Conservation (phyloP, 1,284 basidiomycete species). For the Wallemia hederae region DNA sequence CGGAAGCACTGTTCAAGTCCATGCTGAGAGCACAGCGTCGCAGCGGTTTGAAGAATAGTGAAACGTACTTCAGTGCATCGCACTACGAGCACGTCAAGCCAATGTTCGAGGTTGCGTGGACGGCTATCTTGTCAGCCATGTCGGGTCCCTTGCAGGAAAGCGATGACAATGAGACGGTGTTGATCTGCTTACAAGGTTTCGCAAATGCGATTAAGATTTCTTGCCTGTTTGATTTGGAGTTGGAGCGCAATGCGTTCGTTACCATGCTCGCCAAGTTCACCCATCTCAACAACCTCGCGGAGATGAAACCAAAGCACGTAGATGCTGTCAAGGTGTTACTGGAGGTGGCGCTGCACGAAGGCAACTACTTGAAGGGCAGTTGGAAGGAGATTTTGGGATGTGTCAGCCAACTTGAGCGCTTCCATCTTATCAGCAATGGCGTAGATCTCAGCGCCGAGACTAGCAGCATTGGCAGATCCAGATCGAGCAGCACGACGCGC, state of each 20-base stretch:
- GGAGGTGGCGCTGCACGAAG: slow-evolving; percentile 74
- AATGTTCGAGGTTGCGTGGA: slow-evolving; percentile 98
- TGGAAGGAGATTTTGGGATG: slow-evolving; percentile 87
- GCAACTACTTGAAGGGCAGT: slow-evolving; percentile 73
- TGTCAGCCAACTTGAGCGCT: slow-evolving; percentile 84
- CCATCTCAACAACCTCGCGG: slow-evolving; percentile 76
- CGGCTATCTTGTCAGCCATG: slow-evolving; percentile 72
- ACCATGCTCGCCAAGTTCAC: slow-evolving; percentile 94
- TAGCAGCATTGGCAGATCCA: not conserved
- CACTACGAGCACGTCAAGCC: slow-evolving; percentile 79
- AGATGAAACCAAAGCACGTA: slow-evolving; percentile 97
- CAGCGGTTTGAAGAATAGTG: slow-evolving; percentile 30
- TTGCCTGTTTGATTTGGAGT: slow-evolving; percentile 78
- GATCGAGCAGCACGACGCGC: slow-evolving; percentile 1
- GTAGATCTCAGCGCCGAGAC: slow-evolving; percentile 23
- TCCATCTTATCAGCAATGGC: slow-evolving; percentile 77
- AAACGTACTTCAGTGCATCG: slow-evolving; percentile 80
- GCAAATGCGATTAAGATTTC: slow-evolving; percentile 73
- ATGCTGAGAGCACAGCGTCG: slow-evolving; percentile 65
- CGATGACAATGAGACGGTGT: slow-evolving; percentile 66
- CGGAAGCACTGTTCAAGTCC: slow-evolving; percentile 69
- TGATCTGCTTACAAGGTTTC: slow-evolving; percentile 78
- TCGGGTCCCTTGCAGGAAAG: slow-evolving; percentile 76
- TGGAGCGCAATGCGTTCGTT: slow-evolving; percentile 85
- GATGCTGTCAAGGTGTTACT: slow-evolving; percentile 82